phyloP scores from a whole-genome alignment of 2,329 filamentous ascomycete species.

The Trichophaea hybrida region DNA sequence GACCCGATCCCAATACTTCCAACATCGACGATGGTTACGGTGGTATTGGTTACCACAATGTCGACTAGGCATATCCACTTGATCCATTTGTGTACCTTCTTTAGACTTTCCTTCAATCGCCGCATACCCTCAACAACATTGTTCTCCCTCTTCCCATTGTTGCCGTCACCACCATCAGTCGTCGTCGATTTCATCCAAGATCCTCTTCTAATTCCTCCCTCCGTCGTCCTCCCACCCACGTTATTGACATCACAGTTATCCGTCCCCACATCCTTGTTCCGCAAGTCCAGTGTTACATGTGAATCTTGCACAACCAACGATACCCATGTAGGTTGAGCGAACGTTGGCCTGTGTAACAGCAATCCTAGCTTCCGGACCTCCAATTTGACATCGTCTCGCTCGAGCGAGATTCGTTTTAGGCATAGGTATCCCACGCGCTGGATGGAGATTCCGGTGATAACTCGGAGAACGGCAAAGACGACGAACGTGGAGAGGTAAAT shows the following conservation, averaged over 20 bases:
- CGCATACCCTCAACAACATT: slow-evolving; percentile 8
- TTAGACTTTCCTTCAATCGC: slow-evolving; percentile 31
- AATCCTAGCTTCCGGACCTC: slow-evolving; percentile 81
- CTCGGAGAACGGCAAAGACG: slow-evolving; percentile 79
- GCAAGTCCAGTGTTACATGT: slow-evolving; percentile 66
- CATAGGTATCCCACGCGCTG: slow-evolving; percentile 90
- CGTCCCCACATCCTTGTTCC: slow-evolving; percentile 40
- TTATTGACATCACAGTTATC: slow-evolving; percentile 19
- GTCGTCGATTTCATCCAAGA: slow-evolving; percentile 3
- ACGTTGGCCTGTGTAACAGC: slow-evolving; percentile 81
- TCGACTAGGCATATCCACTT: slow-evolving; percentile 83
- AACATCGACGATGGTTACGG: slow-evolving; percentile 61
- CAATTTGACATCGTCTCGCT: slow-evolving; percentile 75
- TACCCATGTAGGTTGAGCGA: slow-evolving; percentile 92
- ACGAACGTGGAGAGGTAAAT: slow-evolving; percentile 86
- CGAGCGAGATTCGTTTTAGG: slow-evolving; percentile 77
- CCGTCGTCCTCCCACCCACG: slow-evolving; percentile 17
- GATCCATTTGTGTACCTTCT: slow-evolving; percentile 71
- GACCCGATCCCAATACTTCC: slow-evolving; percentile 74
- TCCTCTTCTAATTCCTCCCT: not conserved
- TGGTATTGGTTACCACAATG: slow-evolving; percentile 67
- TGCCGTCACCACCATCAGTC: not conserved
- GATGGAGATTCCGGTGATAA: slow-evolving; percentile 86
- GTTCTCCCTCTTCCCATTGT: slow-evolving; percentile 15
- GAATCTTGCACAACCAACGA: slow-evolving; percentile 80